Evolutionary conservation across 768 basidiomycete genomes (phyloP), one percentile per base, ranked within the genome.

Genomic region (Amanita fuliginea): DNA sequence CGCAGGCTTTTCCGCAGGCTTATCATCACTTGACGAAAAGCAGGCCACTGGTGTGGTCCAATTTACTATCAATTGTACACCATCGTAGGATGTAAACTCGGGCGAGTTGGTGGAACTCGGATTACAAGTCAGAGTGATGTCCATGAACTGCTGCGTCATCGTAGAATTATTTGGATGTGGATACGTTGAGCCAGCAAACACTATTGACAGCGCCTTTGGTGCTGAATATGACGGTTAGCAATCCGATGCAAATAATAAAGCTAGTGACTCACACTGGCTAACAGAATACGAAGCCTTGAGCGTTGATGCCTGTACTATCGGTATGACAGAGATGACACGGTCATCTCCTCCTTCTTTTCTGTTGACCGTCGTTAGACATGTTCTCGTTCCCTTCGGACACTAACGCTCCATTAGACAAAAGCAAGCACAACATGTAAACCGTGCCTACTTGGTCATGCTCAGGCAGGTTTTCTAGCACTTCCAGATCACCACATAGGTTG

Each of bases 321-420:
- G 81, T 48, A 93, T 78, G n/a, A 90, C 86, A 26, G 78, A 69
- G 22, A 80, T 68, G 57, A 93, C 64, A 45, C 86, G 75, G 54
- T 86, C 82, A 2, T 67, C 48, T 35, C 69, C 62, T 18, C 67
- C 72, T 1, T 60, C 55, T 63, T 85, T 88, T 56, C 67, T 56
- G 57, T 90, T 89, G 30, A 70, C 74, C 56, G 75, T 77, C 3
- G 77, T 83, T 26, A 90, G 67, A 64, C 91, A 94, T 43, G 80
- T 85, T 57, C 81, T 72, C 42, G 86, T 86, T 19, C 79, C 84
- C 18, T 60, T 47, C 16, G 74, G 62, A 66, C 88, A 92, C 88
- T 92, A 56, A 28, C 24, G 53, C 45, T 26, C 26, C 7, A 26
- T 43, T 52, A 46, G 26, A 13, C 16, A 40, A 54, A 48, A 54